Conservation (phyloP, 1,284 basidiomycete species). For the Papiliotrema fonsecae region DNA sequence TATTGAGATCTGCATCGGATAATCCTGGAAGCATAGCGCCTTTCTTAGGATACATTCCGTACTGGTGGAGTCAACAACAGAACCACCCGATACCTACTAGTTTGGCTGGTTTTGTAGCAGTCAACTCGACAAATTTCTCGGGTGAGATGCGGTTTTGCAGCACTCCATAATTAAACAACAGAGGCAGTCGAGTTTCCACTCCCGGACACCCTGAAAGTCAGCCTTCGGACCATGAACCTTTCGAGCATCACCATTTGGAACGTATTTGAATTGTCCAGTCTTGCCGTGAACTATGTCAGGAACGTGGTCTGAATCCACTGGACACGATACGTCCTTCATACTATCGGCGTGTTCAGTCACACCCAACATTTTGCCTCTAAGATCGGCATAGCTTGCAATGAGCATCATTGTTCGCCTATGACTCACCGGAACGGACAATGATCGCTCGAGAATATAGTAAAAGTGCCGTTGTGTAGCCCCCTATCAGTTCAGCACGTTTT, state of each 20-base stretch:
- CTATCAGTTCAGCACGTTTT: not conserved
- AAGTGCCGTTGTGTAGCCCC: slow-evolving; percentile 17
- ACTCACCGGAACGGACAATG: slow-evolving; percentile 14
- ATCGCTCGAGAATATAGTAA: slow-evolving; percentile 19
- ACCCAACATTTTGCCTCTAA: slow-evolving; percentile 3
- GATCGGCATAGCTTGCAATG: slow-evolving; percentile 9
- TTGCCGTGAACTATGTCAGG: slow-evolving; percentile 1
- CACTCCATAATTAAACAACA: slow-evolving; percentile 12
- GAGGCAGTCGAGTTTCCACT: slow-evolving; percentile 14
- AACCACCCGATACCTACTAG: slow-evolving; percentile 5
- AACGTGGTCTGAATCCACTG: not conserved
- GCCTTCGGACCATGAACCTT: not conserved
- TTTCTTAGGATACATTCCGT: slow-evolving; percentile 16
- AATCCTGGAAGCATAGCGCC: slow-evolving; percentile 12
- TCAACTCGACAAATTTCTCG: slow-evolving; percentile 16
- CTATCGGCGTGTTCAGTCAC: not conserved
- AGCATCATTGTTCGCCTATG: slow-evolving; percentile 6
- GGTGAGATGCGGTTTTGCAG: slow-evolving; percentile 9
- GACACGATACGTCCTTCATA: slow-evolving; percentile 1
- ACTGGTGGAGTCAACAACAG: slow-evolving; percentile 3
- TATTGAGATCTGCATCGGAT: slow-evolving; percentile 16
- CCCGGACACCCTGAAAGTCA: slow-evolving; percentile 6
- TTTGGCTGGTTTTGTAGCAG: slow-evolving; percentile 14
- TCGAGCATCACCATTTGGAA: slow-evolving; percentile 13
- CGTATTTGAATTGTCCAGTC: slow-evolving; percentile 12